Evolutionary conservation across 2,329 filamentous ascomycete genomes (phyloP), one percentile per base, ranked within the genome.

Genomic region (Phyllachora maydis): DNA sequence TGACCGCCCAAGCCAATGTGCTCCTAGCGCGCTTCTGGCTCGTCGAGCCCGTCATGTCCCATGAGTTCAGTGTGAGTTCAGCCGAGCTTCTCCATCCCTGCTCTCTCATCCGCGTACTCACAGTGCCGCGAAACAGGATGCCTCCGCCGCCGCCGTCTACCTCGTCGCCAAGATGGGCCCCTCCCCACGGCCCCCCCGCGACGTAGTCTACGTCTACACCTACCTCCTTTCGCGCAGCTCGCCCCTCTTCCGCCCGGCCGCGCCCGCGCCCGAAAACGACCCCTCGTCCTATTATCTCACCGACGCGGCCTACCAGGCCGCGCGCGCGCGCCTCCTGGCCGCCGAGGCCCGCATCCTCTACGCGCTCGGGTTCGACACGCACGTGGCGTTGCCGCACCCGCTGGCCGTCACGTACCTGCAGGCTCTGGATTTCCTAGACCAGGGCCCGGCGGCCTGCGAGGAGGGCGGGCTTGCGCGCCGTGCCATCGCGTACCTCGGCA

Each of bases 361-460:
- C 29, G 59, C 67, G 0, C 56, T 93, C 1, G 70, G 71, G 9
- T 95, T 92, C 46, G 65, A 90, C 37, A 77, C 73, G 2, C 78
- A 88, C 35, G 78, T 90, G 8, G 69, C 78, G 1, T 59, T 93
- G 1, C 88, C 88, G 0, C 79, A 95, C 40, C 65, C 76, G 0
- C 64, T 95, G 9, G 78, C 78, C 28, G 64, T 95, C 28, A 93
- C 83, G 5, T 98, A 95, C 42, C 65, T 95, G 1, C 85, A 95
- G 48, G 74, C 83, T 0, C 64, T 98, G 11, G 78, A 81, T 28
- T 72, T 76, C 22, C 36, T 65, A 12, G 26, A 23, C 8, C 40
- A 45, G 21, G 39, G 46, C 4, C 50, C 47, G 26, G 49, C 62
- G 0, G 49, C 48, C 5, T n/a, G n/a, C n/a, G n/a, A n/a, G n/a